Percentiles rank a stretch among this genome's conserved stretches.
phyloP scores from a whole-genome alignment of 495 filamentous ascomycete genomes.

The Penicillium diatomitis region DNA sequence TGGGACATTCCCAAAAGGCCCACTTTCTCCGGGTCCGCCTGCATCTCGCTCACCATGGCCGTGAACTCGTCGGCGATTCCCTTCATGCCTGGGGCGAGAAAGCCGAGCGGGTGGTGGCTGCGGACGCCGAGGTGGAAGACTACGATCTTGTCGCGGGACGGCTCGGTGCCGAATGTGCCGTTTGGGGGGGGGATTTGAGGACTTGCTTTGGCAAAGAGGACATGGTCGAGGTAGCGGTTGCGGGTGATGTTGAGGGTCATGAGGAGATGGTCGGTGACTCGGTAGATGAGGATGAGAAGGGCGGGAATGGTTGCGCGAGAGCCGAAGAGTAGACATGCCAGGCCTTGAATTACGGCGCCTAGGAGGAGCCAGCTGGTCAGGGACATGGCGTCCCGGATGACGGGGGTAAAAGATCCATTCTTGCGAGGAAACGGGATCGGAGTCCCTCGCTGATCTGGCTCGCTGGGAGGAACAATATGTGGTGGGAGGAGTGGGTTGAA shows the following conservation, averaged over 20 bases:
- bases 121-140: constrained; percentile 33
- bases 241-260: constrained; percentile 18
- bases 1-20: background rate
- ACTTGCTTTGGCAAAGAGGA: constrained; percentile 23
- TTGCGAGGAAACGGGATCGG: background rate
- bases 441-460: background rate
- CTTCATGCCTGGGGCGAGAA: constrained; percentile 3
- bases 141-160: constrained; percentile 23
- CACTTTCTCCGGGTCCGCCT: constrained; percentile 1
- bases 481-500: background rate
- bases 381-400: background rate
- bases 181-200: constrained; percentile 26
- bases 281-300: constrained; percentile 23
- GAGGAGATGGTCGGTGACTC: constrained; percentile 10
- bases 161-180: constrained; percentile 21
- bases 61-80: background rate
- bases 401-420: background rate
- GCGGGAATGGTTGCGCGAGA: constrained; percentile 15
- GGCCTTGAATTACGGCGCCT: background rate
- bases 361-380: background rate
- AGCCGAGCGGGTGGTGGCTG: constrained; percentile 31
- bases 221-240: constrained; percentile 27
- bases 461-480: background rate
- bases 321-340: background rate
- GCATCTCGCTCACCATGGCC: constrained; percentile 5